Base-by-base conservation (phyloP, 257 asterid genomes). In the Echites panduratus region DNA sequence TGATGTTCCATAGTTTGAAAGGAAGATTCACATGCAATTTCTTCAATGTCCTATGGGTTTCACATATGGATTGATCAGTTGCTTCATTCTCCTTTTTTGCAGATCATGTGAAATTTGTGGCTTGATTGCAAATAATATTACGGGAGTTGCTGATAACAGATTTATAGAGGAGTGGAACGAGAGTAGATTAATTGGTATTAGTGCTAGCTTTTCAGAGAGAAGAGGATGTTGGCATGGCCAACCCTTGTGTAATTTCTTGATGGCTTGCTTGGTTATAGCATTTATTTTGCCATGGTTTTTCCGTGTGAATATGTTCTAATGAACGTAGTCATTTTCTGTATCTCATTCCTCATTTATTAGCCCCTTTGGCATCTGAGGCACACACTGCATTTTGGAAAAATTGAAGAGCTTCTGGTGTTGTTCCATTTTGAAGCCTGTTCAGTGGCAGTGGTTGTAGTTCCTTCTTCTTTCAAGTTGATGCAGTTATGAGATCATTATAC, bases 51-150 rank as follows among this genome's bases (percentile, higher is more conserved):
- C 32, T 63, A 20, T 35, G 8, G n/a, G 44, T 69, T 20, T n/a
- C 13, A 16, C 41, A 62, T 45, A 29, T 45, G 45, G 32, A 7
- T 44, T 65, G 26, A 73, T 20, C 27, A n/a, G n/a, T n/a, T n/a
- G 54, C 27, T 41, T 56, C 26, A 11, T 48, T 52, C 3, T 5
- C 29, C 35, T 9, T 9, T 41, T 8, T 2, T 78, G 86, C 92
- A 92, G 98, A 81, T 69, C 83, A 66, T 92, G 98, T 56, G 98
- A 90, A 83, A 90, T 92, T 72, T 92, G 98, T 70, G 89, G 94
- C 19, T 81, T 80, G 81, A 79, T 76, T 16, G 98, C 89, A 24
- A 82, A 79, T 76, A 88, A 92, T 70, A 71, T 88, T 20, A 80
- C 81, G 3, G 94, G 94, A 14, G 62, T 76, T 4, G 77, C 84